phyloP scores from a whole-genome alignment of 1,139 yeast genomes.

The Pichia sorboxylosa region DNA sequence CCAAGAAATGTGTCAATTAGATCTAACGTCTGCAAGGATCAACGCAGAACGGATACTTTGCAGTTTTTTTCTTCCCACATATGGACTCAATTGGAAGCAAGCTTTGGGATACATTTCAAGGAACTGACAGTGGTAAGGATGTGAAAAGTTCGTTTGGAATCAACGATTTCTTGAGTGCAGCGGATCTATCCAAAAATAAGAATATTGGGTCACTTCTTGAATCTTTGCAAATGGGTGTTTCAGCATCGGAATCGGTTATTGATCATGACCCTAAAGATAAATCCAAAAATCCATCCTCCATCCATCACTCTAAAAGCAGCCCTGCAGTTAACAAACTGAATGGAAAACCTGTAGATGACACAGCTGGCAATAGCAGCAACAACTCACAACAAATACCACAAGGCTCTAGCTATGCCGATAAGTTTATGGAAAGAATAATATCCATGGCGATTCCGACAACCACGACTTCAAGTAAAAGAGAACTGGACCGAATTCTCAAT shows the following conservation, averaged over 20 bases:
- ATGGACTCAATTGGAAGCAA: constrained; percentile 1
- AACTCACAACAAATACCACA: not conserved
- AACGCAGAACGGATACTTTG: too few species aligned
- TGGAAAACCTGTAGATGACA: not conserved
- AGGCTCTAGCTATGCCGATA: constrained; percentile 38
- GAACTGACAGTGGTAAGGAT: too few species aligned
- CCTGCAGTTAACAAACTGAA: not conserved
- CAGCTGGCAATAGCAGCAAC: too few species aligned
- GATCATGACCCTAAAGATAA: not conserved
- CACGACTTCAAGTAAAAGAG: constrained; percentile 32
- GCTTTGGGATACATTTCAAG: constrained; percentile 1
- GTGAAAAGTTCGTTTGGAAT: too few species aligned
- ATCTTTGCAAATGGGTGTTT: not conserved
- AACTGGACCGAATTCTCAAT: constrained; percentile 30
- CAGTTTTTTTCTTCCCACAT: too few species aligned
- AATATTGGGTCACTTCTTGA: too few species aligned
- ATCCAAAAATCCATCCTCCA: not conserved
- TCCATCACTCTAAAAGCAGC: not conserved
- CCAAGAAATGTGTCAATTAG: too few species aligned
- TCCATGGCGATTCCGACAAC: constrained; percentile 59
- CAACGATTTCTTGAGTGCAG: too few species aligned
- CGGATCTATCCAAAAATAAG: too few species aligned
- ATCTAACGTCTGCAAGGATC: too few species aligned
- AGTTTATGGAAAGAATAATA: constrained; percentile 55
- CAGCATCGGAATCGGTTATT: too few species aligned